A percentile compares a stretch with the other conserved stretches of the same genome.
Conservation (phyloP, 2,329 filamentous ascomycete species). For the Tolypocladium guangdongense region DNA sequence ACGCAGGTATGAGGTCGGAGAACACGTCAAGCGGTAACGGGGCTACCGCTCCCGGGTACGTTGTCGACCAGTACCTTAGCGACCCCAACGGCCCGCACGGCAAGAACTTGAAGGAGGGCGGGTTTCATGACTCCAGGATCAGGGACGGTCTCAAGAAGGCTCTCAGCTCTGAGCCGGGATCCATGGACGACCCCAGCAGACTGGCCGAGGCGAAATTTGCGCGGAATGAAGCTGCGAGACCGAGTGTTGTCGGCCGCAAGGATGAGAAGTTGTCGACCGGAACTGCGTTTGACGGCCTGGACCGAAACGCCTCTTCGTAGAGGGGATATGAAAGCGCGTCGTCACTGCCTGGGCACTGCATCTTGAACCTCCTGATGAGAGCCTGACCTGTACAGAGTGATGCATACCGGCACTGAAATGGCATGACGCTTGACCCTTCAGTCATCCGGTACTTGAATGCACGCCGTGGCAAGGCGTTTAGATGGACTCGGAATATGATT, state of each 20-base stretch:
- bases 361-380: background rate
- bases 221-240: slow-evolving; percentile 10
- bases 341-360: background rate
- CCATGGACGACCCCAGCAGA: slow-evolving; percentile 34
- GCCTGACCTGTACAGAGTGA: too few relatives aligned
- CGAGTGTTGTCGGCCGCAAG: slow-evolving; percentile 13
- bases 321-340: background rate
- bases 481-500: background rate
- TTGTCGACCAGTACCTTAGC: slow-evolving; percentile 20
- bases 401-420: background rate
- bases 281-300: slow-evolving; percentile 20
- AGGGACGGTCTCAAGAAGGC: slow-evolving; percentile 27
- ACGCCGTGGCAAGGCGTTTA: background rate
- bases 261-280: slow-evolving; percentile 14
- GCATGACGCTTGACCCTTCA: background rate
- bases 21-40: slow-evolving; percentile 5
- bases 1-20: slow-evolving; percentile 1
- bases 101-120: slow-evolving; percentile 30
- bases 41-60: slow-evolving; percentile 26
- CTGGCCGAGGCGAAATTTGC: slow-evolving; percentile 32
- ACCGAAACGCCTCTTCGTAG: slow-evolving; percentile 15
- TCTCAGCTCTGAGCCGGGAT: slow-evolving; percentile 32
- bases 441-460: background rate
- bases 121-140: slow-evolving; percentile 20
- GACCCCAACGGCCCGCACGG: slow-evolving; percentile 27